Evolutionary conservation across 306 rosid genomes (phyloP).

Genomic region (Begonia loranthoides): DNA sequence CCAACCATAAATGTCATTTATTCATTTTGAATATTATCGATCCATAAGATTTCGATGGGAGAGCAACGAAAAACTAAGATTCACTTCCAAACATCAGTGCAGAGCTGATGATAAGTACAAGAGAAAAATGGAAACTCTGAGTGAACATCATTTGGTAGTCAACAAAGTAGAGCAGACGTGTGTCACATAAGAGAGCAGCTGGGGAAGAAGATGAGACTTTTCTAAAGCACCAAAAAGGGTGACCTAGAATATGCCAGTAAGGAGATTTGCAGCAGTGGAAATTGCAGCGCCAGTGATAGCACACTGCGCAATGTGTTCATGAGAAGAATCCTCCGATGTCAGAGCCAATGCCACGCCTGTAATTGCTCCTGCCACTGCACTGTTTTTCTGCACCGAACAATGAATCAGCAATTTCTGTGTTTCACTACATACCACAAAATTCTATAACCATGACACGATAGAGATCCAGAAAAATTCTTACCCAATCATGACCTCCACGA

Average conservation of each 20-base stretch:
- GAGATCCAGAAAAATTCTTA: constrained; percentile 9
- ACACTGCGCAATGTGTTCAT: constrained; percentile 66
- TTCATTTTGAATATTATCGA: constrained; percentile 18
- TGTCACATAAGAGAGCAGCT: neutral
- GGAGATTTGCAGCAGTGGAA: constrained; percentile 78
- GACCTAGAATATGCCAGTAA: constrained; percentile 42
- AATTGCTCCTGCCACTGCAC: constrained; percentile 75
- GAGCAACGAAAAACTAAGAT: constrained; percentile 60
- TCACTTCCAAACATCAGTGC: constrained; percentile 63
- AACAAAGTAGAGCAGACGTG: constrained; percentile 31
- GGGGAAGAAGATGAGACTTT: neutral
- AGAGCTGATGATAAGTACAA: no score
- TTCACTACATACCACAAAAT: neutral
- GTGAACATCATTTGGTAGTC: no score
- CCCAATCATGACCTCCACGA: constrained; percentile 86
- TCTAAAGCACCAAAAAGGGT: no score
- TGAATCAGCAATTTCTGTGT: neutral
- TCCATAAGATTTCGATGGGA: constrained; percentile 61
- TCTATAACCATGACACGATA: neutral
- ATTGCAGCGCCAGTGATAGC: constrained; percentile 89
- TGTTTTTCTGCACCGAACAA: constrained; percentile 55
- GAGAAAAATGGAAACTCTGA: no score
- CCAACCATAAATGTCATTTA: no score
- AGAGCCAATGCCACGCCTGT: constrained; percentile 76
- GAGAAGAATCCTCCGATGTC: constrained; percentile 43